These are phyloP conservation scores for Pseudogymnoascus sp. DNA, from an alignment of 2,329 filamentous ascomycete genomes.

Conservation along the genomic window DNA sequence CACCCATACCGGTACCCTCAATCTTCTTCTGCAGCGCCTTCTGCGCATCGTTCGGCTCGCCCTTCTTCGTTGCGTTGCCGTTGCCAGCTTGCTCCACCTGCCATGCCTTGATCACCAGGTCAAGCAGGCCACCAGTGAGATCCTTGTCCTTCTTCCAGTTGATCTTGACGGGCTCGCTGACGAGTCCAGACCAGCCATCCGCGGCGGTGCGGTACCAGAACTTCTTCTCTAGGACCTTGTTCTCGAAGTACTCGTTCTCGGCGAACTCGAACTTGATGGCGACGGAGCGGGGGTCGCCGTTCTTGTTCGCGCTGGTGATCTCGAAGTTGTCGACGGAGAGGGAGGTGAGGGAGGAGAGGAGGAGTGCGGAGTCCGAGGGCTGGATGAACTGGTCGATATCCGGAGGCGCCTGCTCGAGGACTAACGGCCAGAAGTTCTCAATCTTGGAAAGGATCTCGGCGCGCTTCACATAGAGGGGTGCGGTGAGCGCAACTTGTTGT, in stretches of 20 bases:
- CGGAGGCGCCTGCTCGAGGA: slow-evolving; percentile 76
- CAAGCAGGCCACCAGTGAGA: slow-evolving; percentile 71
- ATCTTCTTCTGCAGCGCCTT: slow-evolving; percentile 48
- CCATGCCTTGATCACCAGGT: slow-evolving; percentile 62
- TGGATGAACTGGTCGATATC: slow-evolving; percentile 87
- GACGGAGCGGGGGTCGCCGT: slow-evolving; percentile 74
- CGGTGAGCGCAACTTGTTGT: slow-evolving; percentile 60
- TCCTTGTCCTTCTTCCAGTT: slow-evolving; percentile 83
- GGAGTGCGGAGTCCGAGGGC: slow-evolving; percentile 66
- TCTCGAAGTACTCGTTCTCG: slow-evolving; percentile 74
- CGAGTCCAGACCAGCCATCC: slow-evolving; percentile 66
- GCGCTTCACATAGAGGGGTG: slow-evolving; percentile 70
- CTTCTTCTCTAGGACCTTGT: slow-evolving; percentile 77
- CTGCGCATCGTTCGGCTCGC: slow-evolving; percentile 39
- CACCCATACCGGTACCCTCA: slow-evolving; percentile 52
- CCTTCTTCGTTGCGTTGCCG: slow-evolving; percentile 22
- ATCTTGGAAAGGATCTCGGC: slow-evolving; percentile 63
- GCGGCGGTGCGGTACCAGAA: slow-evolving; percentile 74
- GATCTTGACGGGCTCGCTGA: slow-evolving; percentile 83
- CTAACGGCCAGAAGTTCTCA: slow-evolving; percentile 88
- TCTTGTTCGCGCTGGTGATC: slow-evolving; percentile 48
- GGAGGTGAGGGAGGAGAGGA: slow-evolving; percentile 59
- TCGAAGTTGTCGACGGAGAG: slow-evolving; percentile 76
- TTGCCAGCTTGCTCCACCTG: slow-evolving; percentile 48
- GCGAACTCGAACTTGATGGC: slow-evolving; percentile 70